A percentile compares a stretch with the other conserved stretches of the same genome.
Evolutionary conservation across 2,329 filamentous ascomycete species (phyloP).

Genomic region (Colletotrichum eremochloae): DNA sequence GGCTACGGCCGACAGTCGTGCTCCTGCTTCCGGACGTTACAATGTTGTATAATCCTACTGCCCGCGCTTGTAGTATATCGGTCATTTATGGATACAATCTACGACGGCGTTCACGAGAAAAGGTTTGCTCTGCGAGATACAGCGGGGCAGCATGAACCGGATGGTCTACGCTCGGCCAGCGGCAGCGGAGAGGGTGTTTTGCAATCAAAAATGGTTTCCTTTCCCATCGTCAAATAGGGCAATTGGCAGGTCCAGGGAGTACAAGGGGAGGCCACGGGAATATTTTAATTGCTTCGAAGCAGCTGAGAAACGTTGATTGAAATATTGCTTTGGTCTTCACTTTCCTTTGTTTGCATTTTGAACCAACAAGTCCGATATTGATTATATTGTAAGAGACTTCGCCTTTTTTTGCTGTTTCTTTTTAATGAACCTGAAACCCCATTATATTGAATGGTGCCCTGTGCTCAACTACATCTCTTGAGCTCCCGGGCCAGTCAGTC

Average conservation of each 20-base stretch:
- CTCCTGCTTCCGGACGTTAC: conserved; percentile 85
- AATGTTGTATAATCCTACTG: conserved; percentile 76
- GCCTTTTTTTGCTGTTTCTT: too few species aligned
- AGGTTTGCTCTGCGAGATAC: neutral
- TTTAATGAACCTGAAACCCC: neutral
- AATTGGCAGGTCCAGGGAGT: neutral
- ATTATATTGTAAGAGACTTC: neutral
- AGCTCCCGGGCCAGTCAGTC: neutral
- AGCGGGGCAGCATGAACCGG: neutral
- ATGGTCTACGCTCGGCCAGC: neutral
- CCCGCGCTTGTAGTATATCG: conserved; percentile 2
- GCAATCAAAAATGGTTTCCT: too few species aligned
- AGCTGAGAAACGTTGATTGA: neutral
- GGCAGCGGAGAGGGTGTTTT: too few species aligned
- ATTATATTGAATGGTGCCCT: neutral
- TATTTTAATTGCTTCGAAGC: neutral
- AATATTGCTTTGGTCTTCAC: too few species aligned
- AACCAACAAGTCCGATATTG: neutral
- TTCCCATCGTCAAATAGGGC: neutral
- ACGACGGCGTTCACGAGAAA: conserved; percentile 2
- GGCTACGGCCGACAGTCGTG: conserved; percentile 85
- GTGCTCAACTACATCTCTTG: neutral
- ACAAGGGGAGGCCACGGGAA: neutral
- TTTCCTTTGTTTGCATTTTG: neutral
- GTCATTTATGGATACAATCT: neutral